Evolutionary conservation across 257 asterid species (phyloP), one percentile per base, ranked within the genome.

Genomic region (Fraxinus quadrangulata): DNA sequence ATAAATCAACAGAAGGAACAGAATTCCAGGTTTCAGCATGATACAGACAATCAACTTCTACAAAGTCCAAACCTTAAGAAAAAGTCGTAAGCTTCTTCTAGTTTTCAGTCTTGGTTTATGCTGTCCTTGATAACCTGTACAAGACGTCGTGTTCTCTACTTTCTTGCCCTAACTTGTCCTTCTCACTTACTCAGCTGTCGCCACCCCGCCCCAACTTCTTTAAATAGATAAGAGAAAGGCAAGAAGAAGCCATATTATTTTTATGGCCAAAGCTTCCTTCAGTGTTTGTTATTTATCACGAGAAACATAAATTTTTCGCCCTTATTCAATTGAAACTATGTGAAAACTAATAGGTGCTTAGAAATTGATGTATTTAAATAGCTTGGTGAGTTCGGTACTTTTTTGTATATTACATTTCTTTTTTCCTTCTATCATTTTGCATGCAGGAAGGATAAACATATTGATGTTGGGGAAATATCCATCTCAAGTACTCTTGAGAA

Each of bases 1-100:
- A 86, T 95, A 76, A 81, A 71, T 85, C 90, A 88, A 75, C 91
- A 87, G 73, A 90, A 91, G 56, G 97, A 87, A 75, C 87, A 86
- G 69, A 94, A 85, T 81, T 87, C 86, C 74, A 85, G 80, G 83
- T 80, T 85, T 61, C 86, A 84, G 34, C 77, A 77, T 36, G 92
- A 92, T 68, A 74, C 61, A 59, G 82, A 83, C 86, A 79, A 83
- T 78, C 89, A 84, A 75, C 84, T 78, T 30, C 87, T 40, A 37
- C 90, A 68, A 77, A 84, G 83, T 79, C 85, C 89, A 59, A 83
- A 49, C 75, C 77, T 73, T 77, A 89, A 81, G 59, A 54, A 71
- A 17, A 89, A 88, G 73, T 68, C 34, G 97, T 93, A 86, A 86
- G 88, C n/a, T 63, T 39, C 79, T 21, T 28, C 59, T 65, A 26